These are phyloP conservation scores for Sugiyamaella xylanicola DNA, from an alignment of 1,139 yeast species.

Conservation along the genomic window DNA sequence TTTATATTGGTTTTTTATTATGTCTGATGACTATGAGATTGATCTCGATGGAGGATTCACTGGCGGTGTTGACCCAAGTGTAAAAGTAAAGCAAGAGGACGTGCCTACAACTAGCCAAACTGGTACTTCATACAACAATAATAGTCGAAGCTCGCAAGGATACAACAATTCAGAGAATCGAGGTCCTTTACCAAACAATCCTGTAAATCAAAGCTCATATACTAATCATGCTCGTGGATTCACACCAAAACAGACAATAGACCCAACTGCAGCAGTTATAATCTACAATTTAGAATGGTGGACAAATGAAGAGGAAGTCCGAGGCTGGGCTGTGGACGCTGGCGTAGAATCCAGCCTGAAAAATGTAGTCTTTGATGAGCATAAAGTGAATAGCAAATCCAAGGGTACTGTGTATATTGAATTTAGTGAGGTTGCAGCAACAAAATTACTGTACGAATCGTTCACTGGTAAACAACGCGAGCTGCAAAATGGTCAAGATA, in stretches of 20 bases:
- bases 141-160: neutral
- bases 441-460: slow-evolving; percentile 22
- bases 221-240: slow-evolving; percentile 3
- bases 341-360: slow-evolving; percentile 32
- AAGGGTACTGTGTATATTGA: slow-evolving; percentile 36
- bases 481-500: neutral
- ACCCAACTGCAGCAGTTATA: slow-evolving; percentile 21
- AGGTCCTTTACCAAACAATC: slow-evolving; percentile 8
- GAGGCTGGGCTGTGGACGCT: slow-evolving; percentile 38
- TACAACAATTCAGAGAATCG: neutral
- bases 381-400: slow-evolving; percentile 41
- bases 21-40: slow-evolving; percentile 17
- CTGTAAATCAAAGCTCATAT: neutral
- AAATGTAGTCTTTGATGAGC: slow-evolving; percentile 39
- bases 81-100: neutral
- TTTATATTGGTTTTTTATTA: no score
- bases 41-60: slow-evolving; percentile 16
- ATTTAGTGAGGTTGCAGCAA: slow-evolving; percentile 23
- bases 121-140: slow-evolving; percentile 1
- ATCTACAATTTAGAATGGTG: slow-evolving; percentile 40
- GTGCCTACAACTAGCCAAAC: no score
- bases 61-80: slow-evolving; percentile 13
- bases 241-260: slow-evolving; percentile 3
- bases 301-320: slow-evolving; percentile 41
- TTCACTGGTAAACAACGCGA: slow-evolving; percentile 1